These are phyloP conservation scores for Saksenaea vasiformis DNA, from an alignment of 371 early-diverging fungal species.

Conservation along the genomic window DNA sequence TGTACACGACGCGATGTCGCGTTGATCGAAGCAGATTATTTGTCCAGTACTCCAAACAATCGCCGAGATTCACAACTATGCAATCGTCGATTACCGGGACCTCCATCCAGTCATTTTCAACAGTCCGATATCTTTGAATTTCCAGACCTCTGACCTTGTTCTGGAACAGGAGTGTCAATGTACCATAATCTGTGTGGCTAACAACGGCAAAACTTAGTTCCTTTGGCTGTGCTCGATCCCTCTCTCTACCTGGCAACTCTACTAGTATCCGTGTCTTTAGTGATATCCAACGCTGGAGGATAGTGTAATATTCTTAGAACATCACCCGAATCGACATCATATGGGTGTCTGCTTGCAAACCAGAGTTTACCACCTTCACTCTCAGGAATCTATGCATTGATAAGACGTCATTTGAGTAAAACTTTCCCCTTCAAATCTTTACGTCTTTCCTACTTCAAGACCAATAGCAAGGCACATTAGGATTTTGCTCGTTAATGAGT, in stretches of 20 bases:
- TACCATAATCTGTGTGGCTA: constrained; percentile 65
- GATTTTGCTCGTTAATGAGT: constrained; percentile 18
- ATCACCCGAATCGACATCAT: constrained; percentile 45
- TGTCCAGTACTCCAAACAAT: constrained; percentile 69
- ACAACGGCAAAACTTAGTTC: neutral
- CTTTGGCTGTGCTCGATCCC: neutral
- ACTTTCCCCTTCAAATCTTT: neutral
- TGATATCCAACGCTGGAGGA: constrained; percentile 28
- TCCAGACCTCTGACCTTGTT: constrained; percentile 63
- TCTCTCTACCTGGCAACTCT: constrained; percentile 50
- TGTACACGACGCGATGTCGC: constrained; percentile 64
- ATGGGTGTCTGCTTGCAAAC: constrained; percentile 48
- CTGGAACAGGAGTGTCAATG: constrained; percentile 64
- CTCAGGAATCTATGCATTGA: constrained; percentile 36
- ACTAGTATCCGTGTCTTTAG: constrained; percentile 27
- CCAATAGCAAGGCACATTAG: constrained; percentile 20
- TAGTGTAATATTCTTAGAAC: constrained; percentile 54
- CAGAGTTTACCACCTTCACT: constrained; percentile 45
- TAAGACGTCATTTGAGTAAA: neutral
- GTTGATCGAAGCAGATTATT: constrained; percentile 59
- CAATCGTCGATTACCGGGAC: constrained; percentile 54
- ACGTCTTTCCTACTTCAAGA: constrained; percentile 16
- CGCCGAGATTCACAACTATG: constrained; percentile 64
- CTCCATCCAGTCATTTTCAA: constrained; percentile 44
- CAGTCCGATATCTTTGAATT: constrained; percentile 41